Evolutionary conservation across 257 asterid species (phyloP), one percentile per base, ranked within the genome.

Genomic region (Scutellaria barbata): DNA sequence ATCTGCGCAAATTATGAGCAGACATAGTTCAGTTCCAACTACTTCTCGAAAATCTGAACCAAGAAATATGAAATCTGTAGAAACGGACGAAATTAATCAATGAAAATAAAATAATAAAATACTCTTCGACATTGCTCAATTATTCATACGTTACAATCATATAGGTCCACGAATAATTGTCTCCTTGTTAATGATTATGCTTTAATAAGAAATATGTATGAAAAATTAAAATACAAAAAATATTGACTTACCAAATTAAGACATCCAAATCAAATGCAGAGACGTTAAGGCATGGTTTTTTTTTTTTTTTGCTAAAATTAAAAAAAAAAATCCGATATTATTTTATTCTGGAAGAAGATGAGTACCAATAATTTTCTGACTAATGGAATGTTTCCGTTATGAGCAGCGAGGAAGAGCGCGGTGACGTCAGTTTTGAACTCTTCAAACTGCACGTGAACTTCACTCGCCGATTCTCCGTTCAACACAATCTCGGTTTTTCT

Each of bases 381-480:
- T 47, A 90, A 85, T 3, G 87, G 25, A 14, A 72, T 57, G 55
- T 90, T 86, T 73, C 95, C 92, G 82, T 81, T 87, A 54, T 84
- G 89, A 60, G 96, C 86, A 4, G 96, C 92, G 43, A 87, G 87
- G 80, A 90, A 90, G 40, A 90, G 82, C 7, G 92, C 80, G 33
- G 92, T 81, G 75, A 86, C 92, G 78, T 90, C 96, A 61, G 96
- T 87, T 80, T 83, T 84, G 63, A 85, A 90, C 86, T 90, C 96
- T 56, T 90, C 90, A 72, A 81, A 83, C 68, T 86, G 95, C 5
- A 83, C 68, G n/a, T 82, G 75, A 30, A 90, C 89, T 17, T 78
- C 77, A 11, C 68, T 79, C 43, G 95, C 84, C 69, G 74, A 69
- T 65, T 87, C 92, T 10, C 90, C 92, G 74, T 82, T 82, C 81